phyloP scores from a whole-genome alignment of 108 stramenopile genomes.

The Schizochytrium sp. region DNA sequence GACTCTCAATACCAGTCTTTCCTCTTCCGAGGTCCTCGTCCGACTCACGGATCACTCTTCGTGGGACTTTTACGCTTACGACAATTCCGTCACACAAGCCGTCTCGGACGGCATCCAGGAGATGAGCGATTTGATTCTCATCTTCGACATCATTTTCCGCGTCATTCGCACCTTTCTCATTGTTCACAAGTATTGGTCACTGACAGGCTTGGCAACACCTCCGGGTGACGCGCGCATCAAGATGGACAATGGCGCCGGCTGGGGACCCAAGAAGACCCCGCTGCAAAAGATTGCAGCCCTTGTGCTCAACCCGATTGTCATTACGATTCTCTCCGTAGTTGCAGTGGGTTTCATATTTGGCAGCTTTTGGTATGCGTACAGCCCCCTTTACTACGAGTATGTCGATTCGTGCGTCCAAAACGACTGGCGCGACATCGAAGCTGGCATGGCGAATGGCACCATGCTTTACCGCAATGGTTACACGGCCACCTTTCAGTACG shows the following conservation, averaged over 20 bases:
- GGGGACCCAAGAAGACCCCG: background rate
- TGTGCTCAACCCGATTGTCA: background rate
- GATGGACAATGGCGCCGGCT: background rate
- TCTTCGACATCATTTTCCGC: background rate
- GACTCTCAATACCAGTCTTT: background rate
- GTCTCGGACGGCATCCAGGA: background rate
- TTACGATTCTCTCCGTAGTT: background rate
- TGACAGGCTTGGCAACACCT: background rate
- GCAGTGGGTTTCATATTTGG: background rate
- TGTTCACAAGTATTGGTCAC: background rate
- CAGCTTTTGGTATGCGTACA: background rate
- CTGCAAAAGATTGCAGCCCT: background rate
- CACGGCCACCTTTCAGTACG: background rate
- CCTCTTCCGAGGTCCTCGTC: background rate
- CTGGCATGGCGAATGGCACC: background rate
- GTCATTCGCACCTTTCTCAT: background rate
- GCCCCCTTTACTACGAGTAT: slow-evolving; percentile 1
- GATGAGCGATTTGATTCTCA: background rate
- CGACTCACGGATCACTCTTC: background rate
- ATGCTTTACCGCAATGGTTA: background rate
- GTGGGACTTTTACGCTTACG: slow-evolving; percentile 3
- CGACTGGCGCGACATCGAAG: background rate
- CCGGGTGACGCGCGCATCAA: background rate
- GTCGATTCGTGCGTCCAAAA: background rate
- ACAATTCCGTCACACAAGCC: background rate